Percentiles rank a stretch among this genome's conserved stretches.
phyloP scores from a whole-genome alignment of 345 rosid genomes.

The Triadica sebifera region DNA sequence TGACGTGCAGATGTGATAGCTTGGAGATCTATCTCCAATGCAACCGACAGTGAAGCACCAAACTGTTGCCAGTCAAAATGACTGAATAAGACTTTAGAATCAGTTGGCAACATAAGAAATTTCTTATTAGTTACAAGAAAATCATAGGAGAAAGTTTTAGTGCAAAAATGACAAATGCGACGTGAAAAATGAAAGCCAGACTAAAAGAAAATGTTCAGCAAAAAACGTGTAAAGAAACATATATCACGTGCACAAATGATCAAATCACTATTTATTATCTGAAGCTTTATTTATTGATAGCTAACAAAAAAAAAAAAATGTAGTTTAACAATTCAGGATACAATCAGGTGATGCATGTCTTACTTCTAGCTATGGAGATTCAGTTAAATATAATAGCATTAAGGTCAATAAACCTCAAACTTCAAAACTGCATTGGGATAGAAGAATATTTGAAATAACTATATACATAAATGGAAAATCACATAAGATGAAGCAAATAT shows the following conservation, averaged over 20 bases:
- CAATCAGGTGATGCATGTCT: background rate
- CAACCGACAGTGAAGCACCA: slow-evolving; percentile 67
- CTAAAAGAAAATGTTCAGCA: background rate
- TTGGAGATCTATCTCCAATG: slow-evolving; percentile 67
- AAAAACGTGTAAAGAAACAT: background rate
- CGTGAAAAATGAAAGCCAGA: background rate
- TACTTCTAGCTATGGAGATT: background rate
- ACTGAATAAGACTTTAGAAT: background rate
- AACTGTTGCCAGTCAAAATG: slow-evolving; percentile 39
- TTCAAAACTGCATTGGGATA: background rate
- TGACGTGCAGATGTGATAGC: slow-evolving; percentile 58
- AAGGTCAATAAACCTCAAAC: background rate
- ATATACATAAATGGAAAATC: background rate
- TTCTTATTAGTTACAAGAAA: background rate
- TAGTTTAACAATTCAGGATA: background rate
- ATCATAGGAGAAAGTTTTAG: background rate
- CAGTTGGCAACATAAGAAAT: background rate
- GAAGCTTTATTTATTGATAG: background rate
- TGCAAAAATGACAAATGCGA: background rate
- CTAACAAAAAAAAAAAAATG: background rate
- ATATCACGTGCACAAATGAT: background rate
- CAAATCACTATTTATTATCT: background rate
- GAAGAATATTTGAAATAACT: background rate
- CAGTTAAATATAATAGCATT: background rate
- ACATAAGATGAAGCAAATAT: background rate